A percentile compares a stretch with the other conserved stretches of the same genome.
Conservation (phyloP, 768 basidiomycete species). For the Tulasnella sp. region DNA sequence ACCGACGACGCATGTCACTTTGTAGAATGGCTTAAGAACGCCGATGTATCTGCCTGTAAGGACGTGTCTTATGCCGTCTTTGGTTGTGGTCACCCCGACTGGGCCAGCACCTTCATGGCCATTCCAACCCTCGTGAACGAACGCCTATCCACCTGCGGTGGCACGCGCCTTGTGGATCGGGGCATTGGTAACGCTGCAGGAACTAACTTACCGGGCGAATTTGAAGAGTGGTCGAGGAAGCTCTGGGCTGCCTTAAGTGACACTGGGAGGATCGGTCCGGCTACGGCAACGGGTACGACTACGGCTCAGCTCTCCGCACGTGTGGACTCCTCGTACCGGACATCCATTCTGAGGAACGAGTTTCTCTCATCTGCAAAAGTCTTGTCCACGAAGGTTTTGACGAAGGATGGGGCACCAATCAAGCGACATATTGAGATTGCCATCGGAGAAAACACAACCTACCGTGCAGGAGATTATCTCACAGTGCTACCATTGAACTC, state of each 20-base stretch:
- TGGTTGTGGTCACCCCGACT: conserved; percentile 42
- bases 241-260: conserved; percentile 28
- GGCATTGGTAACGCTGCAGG: conserved; percentile 37
- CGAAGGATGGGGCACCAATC: conserved; percentile 30
- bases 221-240: conserved; percentile 35
- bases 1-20: conserved; percentile 41
- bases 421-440: conserved; percentile 38
- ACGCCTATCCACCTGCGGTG: conserved; percentile 30
- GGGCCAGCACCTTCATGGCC: conserved; percentile 38
- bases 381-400: conserved; percentile 33
- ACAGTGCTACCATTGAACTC: conserved; percentile 28
- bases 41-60: conserved; percentile 24
- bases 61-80: conserved; percentile 37
- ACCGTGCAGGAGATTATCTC: conserved; percentile 40
- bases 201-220: conserved; percentile 35
- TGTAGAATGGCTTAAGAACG: conserved; percentile 33
- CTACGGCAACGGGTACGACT: background rate
- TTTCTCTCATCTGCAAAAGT: conserved; percentile 34
- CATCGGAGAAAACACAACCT: conserved; percentile 32
- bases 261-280: conserved; percentile 23
- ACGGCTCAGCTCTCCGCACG: background rate
- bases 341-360: conserved; percentile 30
- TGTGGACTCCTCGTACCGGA: conserved; percentile 21
- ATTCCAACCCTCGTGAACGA: conserved; percentile 36
- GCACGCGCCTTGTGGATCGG: conserved; percentile 29